phyloP scores from a whole-genome alignment of 1,139 yeast species.

The Blastobotrys arbuscula region DNA sequence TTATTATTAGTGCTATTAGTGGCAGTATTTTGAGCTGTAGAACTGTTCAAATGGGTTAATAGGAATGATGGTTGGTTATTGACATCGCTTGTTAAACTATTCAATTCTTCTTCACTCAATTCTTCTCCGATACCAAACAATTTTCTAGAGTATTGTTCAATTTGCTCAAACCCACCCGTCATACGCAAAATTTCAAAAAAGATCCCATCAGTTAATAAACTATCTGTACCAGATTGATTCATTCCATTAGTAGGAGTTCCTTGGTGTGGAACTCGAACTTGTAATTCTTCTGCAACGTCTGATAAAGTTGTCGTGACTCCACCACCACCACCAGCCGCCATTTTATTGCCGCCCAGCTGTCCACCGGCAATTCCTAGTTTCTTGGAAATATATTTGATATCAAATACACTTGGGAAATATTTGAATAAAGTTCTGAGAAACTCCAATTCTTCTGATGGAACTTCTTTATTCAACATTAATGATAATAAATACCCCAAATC shows the following conservation, averaged over 20 bases:
- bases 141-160: constrained; percentile 29
- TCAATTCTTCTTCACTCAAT: constrained; percentile 9
- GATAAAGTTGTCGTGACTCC: constrained; percentile 19
- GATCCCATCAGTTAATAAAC: constrained; percentile 45
- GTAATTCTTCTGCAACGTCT: constrained; percentile 47
- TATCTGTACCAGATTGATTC: constrained; percentile 49
- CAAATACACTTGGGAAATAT: constrained; percentile 80
- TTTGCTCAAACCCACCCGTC: constrained; percentile 29
- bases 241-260: constrained; percentile 28
- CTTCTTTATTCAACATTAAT: constrained; percentile 63
- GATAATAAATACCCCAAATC: constrained; percentile 88
- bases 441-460: constrained; percentile 79
- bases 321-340: too few relatives aligned
- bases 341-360: constrained; percentile 37
- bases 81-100: background rate
- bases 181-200: constrained; percentile 45
- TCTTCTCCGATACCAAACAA: constrained; percentile 36
- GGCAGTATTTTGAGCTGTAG: background rate
- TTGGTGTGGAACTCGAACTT: constrained; percentile 30
- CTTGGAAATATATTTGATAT: constrained; percentile 73
- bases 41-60: background rate
- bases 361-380: constrained; percentile 28
- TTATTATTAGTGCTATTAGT: background rate
- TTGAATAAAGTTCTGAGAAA: constrained; percentile 66
- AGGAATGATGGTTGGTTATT: background rate